Evolutionary conservation across 352 stramenopile species (phyloP), one percentile per base, ranked within the genome.

Genomic region (Pythium periplocum): DNA sequence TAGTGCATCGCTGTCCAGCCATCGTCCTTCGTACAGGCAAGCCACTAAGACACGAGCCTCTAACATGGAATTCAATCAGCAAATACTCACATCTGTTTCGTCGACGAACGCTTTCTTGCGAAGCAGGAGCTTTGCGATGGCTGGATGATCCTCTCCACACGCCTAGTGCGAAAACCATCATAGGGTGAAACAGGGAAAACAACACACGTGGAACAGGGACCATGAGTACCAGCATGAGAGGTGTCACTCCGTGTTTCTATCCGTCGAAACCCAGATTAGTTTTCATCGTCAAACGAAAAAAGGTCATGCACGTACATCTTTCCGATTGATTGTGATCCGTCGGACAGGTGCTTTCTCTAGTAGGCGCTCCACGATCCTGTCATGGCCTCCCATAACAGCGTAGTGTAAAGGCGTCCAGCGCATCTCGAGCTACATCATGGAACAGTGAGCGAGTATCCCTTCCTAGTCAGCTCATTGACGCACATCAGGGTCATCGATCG

Each of bases 1-100:
- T 92, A 92, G 58, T 92, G 82, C 26, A 92, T 66, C 3, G 82
- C 82, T 12, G 71, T 87, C 78, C 78, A 86, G 34, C 78, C 78
- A 53, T 88, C 75, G 45, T 87, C 78, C 78, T 90, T 50, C 4
- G 47, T 6, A 57, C 39, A 47, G 38, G 26, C 38, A 48, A 35
- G 40, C 38, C 38, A 42, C 38, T 42, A 42, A 12, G 38, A 42
- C 12, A 42, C 7, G 12, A 42, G 7, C 17, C 17, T 26, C 17
- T 26, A 26, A 26, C 17, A 26, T 0, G 17, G 17, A 26, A 26
- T 26, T 11, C 34, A 11, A 11, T 59, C 26, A 44, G 10, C n/a
- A 53, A 1, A 39, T 30, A 70, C 73, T 54, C 59, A 92, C 82
- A 59, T 92, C 78, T 31, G 77, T 87, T 60, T 90, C 82, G 48